Evolutionary conservation across 2,329 filamentous ascomycete species (phyloP), one percentile per base, ranked within the genome.

Genomic region (Dactylonectria estremocensis): DNA sequence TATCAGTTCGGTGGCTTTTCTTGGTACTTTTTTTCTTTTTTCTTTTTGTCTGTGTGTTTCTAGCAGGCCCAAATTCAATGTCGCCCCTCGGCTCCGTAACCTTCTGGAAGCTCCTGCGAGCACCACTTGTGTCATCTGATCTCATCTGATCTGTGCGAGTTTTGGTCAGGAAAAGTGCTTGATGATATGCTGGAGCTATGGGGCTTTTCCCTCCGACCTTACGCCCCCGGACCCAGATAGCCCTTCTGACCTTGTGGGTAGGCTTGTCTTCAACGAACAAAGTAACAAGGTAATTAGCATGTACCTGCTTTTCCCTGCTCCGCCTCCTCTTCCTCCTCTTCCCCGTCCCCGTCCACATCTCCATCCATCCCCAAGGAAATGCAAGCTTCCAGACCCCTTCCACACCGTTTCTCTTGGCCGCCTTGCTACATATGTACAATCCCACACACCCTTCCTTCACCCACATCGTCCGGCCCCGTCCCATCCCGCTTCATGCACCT

Each of bases 381-480:
- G 63, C 37, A 35, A 35, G 53, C 68, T 70, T 75, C 71, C 64
- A 75, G 69, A 62, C 66, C 66, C 69, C 59, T 72, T 74, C 69
- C 62, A 63, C 63, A 53, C 57, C 63, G 45, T 24, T 61, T 61
- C 50, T 52, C 40, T 55, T 37, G 6, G 43, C 22, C 33, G 18
- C 43, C 37, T 31, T 31, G 28, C 8, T n/a, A n/a, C n/a, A n/a
- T n/a, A 28, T 28, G 24, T 28, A 7, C 24, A 28, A 28, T 28
- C 20, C 3, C n/a, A 22, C 46, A 20, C 55, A 45, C 62, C 56
- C 52, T 61, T 53, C 64, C 63, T 69, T 61, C 46, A 49, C 45
- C 43, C 62, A 48, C 59, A 68, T 61, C 61, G 54, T 58, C 58
- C 55, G 61, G 48, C 64, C 53, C 66, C 63, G 63, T 61, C 58